These are phyloP conservation scores for Spirogloea muscicola DNA, from an alignment of 139 green algal genomes.

Conservation along the genomic window DNA sequence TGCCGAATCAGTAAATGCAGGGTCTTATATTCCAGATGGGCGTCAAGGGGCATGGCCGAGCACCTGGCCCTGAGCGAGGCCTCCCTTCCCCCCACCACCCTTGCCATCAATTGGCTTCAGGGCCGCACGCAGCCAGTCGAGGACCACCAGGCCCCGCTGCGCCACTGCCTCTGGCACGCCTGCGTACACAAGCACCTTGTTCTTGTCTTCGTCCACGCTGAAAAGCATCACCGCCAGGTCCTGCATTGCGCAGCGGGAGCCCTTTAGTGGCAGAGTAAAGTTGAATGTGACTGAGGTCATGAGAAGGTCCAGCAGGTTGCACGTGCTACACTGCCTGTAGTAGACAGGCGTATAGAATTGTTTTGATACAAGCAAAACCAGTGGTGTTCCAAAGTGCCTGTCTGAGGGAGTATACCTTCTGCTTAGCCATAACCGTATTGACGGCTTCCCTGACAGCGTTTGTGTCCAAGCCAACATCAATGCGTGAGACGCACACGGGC, in stretches of 20 bases:
- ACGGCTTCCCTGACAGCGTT: conserved; percentile 70
- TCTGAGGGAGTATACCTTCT: conserved; percentile 35
- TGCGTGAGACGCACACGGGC: conserved; percentile 22
- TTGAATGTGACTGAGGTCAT: too few species aligned
- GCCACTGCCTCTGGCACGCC: conserved; percentile 66
- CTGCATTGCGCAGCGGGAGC: conserved; percentile 18
- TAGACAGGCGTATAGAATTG: too few species aligned
- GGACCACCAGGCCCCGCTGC: conserved; percentile 63
- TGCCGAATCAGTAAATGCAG: too few species aligned
- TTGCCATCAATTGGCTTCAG: conserved; percentile 79
- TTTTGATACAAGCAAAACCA: conserved; percentile 3
- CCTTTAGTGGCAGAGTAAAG: not conserved
- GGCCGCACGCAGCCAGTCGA: conserved; percentile 67
- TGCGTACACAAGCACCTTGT: conserved; percentile 67
- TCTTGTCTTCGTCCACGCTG: conserved; percentile 59
- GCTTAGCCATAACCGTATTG: conserved; percentile 22
- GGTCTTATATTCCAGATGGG: too few species aligned
- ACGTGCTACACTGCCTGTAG: too few species aligned
- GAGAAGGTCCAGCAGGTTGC: too few species aligned
- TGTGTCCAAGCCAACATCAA: conserved; percentile 67
- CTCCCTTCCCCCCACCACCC: conserved; percentile 76
- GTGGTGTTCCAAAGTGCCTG: not conserved
- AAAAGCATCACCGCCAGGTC: conserved; percentile 66
- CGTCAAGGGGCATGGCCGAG: too few species aligned
- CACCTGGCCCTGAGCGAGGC: conserved; percentile 75